Percentiles rank a stretch among this genome's conserved stretches.
Evolutionary conservation across 192 early-diverging fungal genomes (phyloP).

Genomic region (Oehlia diaphana): DNA sequence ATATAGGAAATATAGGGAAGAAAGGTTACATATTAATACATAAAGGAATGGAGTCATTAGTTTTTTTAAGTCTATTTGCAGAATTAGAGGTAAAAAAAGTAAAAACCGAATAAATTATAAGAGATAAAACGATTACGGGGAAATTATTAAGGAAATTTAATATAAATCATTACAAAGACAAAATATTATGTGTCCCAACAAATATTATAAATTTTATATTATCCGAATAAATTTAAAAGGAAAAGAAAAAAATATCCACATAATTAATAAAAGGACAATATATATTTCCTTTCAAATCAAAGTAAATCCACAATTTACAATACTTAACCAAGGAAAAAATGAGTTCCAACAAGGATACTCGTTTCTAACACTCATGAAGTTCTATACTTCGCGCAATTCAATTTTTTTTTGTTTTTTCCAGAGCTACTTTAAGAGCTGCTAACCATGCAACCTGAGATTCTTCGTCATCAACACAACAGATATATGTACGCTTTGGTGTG

Average conservation of each 20-base stretch:
- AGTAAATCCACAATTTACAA: too few relatives aligned
- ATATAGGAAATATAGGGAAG: not conserved
- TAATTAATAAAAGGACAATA: not conserved
- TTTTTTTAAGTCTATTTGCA: not conserved
- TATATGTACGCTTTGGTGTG: conserved; percentile 52
- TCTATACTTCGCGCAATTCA: not conserved
- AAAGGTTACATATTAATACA: not conserved
- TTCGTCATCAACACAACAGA: conserved; percentile 49
- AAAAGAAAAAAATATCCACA: not conserved
- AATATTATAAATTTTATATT: not conserved
- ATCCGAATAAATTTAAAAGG: not conserved
- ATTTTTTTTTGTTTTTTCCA: conserved; percentile 13
- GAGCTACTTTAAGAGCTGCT: conserved; percentile 47
- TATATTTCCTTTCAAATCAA: not conserved
- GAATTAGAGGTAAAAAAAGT: not conserved
- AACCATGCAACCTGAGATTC: conserved; percentile 52
- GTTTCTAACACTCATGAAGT: too few relatives aligned
- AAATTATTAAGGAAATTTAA: not conserved
- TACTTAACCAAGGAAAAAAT: not conserved
- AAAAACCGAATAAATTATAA: not conserved
- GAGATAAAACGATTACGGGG: not conserved
- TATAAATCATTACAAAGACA: too few relatives aligned
- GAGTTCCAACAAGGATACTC: too few relatives aligned
- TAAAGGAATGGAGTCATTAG: not conserved
- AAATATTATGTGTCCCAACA: not conserved